Evolutionary conservation across 441 rosid genomes (phyloP).

Genomic region (Populus hybrid): DNA sequence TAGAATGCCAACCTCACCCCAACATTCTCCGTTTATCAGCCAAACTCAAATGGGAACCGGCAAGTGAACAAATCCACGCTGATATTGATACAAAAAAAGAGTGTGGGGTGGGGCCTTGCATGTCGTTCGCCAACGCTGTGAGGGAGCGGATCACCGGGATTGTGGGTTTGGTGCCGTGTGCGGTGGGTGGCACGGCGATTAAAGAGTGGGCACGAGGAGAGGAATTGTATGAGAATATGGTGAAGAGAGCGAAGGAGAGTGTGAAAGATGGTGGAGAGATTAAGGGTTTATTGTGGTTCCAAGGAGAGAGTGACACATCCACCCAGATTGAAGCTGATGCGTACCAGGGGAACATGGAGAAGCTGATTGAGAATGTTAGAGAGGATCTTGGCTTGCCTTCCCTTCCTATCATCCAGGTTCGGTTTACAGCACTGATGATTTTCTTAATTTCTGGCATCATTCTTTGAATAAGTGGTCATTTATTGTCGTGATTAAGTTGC

Average conservation of each 20-base stretch:
- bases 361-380: conserved; percentile 48
- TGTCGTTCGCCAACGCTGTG: conserved; percentile 67
- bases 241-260: conserved; percentile 66
- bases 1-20: conserved; percentile 49
- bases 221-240: conserved; percentile 65
- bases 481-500: neutral
- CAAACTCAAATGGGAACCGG: conserved; percentile 55
- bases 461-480: neutral
- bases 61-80: conserved; percentile 68
- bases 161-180: conserved; percentile 82
- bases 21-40: conserved; percentile 56
- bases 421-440: neutral
- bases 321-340: conserved; percentile 49
- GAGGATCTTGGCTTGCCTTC: conserved; percentile 66
- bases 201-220: conserved; percentile 79
- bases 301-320: conserved; percentile 84
- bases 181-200: conserved; percentile 87
- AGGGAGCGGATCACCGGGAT: conserved; percentile 18
- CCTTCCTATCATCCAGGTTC: conserved; percentile 80
- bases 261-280: conserved; percentile 55
- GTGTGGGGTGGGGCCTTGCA: conserved; percentile 83
- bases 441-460: neutral
- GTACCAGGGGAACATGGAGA: conserved; percentile 57
- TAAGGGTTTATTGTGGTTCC: conserved; percentile 79
- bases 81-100: conserved; percentile 60